Conservation (phyloP, 768 basidiomycete species). For the Trametes gibbosa region DNA sequence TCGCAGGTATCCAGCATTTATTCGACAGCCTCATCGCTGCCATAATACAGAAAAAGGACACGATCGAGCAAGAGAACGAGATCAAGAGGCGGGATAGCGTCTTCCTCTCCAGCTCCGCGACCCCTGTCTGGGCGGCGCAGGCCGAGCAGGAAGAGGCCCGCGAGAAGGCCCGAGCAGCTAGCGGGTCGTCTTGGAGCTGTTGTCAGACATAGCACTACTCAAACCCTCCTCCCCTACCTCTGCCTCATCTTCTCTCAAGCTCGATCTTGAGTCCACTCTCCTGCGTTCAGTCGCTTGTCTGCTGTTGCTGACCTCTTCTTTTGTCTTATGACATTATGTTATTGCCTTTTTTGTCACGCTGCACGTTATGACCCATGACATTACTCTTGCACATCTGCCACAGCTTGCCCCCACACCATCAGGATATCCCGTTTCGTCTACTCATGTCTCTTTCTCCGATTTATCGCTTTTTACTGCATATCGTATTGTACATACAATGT, state of each 20-base stretch:
- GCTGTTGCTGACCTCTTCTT: slow-evolving; percentile 6
- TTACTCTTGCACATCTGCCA: slow-evolving; percentile 16
- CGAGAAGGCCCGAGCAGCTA: slow-evolving; percentile 43
- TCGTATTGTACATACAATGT: slow-evolving; percentile 26
- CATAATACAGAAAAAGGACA: slow-evolving; percentile 75
- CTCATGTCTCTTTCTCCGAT: slow-evolving; percentile 16
- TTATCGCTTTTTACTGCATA: slow-evolving; percentile 23
- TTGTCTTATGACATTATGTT: slow-evolving; percentile 15
- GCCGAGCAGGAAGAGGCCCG: slow-evolving; percentile 78
- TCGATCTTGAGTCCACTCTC: neutral
- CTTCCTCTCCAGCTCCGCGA: slow-evolving; percentile 57
- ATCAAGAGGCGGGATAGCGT: slow-evolving; percentile 82
- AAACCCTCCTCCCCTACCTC: neutral
- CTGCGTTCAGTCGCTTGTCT: slow-evolving; percentile 7
- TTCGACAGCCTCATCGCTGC: slow-evolving; percentile 78
- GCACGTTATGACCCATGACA: slow-evolving; percentile 19
- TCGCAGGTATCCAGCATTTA: slow-evolving; percentile 70
- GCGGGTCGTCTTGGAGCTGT: slow-evolving; percentile 61
- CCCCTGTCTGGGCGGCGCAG: slow-evolving; percentile 76
- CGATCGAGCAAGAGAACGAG: slow-evolving; percentile 80
- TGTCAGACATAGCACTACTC: slow-evolving; percentile 46
- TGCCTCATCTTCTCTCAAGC: neutral
- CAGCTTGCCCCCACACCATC: slow-evolving; percentile 2
- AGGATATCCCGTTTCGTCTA: slow-evolving; percentile 8
- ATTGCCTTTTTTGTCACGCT: slow-evolving; percentile 8